Percentiles rank a stretch among this genome's conserved stretches.
Conservation (phyloP, 2,329 filamentous ascomycete species). For the Monilinia vaccinii-corymbosi region DNA sequence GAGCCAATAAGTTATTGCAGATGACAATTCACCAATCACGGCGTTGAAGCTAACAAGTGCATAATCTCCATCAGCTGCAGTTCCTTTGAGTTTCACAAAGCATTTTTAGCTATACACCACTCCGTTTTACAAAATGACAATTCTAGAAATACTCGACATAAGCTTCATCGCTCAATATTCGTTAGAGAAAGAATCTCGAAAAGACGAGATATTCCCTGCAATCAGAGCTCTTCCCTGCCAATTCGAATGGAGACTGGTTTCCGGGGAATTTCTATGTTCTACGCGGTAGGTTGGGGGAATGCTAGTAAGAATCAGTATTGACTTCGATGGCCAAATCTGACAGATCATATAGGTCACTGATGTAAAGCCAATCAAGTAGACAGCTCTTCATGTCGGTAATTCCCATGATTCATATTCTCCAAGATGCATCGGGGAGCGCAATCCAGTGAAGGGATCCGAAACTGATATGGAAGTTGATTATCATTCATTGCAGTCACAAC, state of each 20-base stretch:
- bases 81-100: neutral
- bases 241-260: neutral
- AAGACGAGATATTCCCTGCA: neutral
- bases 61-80: neutral
- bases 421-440: neutral
- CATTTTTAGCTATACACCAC: neutral
- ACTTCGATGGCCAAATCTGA: neutral
- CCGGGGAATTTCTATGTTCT: neutral
- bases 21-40: neutral
- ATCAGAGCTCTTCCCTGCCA: neutral
- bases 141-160: neutral
- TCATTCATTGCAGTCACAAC: neutral
- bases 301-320: neutral
- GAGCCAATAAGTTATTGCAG: neutral
- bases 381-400: neutral
- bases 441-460: neutral
- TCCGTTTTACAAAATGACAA: neutral
- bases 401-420: neutral
- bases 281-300: neutral
- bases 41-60: neutral
- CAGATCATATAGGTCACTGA: neutral
- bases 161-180: neutral
- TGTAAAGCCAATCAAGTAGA: neutral
- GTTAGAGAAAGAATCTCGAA: neutral
- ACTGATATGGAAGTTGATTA: neutral